Evolutionary conservation across 352 stramenopile species (phyloP).

Genomic region (Pythium phragmitis): DNA sequence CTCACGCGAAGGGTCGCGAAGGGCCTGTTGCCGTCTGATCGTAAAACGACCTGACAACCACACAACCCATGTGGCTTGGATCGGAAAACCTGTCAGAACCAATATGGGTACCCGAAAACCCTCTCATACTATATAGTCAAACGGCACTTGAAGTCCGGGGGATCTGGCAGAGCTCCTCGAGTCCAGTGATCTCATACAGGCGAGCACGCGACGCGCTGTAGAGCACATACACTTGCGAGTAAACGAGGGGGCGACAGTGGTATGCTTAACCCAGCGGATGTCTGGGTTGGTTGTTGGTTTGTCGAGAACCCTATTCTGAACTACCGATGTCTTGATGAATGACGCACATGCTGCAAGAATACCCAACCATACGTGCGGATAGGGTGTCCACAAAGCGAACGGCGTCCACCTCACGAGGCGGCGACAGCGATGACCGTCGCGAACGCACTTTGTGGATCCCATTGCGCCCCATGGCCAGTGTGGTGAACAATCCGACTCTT

Average conservation of each 20-base stretch:
- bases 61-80: slow-evolving; percentile 2
- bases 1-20: neutral
- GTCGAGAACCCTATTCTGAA: neutral
- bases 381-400: slow-evolving; percentile 2
- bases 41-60: slow-evolving; percentile 11
- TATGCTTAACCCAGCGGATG: too few relatives aligned
- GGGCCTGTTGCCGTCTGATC: slow-evolving; percentile 1
- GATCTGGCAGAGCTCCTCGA: neutral
- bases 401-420: neutral
- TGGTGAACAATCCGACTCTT: neutral
- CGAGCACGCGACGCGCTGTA: neutral
- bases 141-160: slow-evolving; percentile 3
- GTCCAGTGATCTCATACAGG: neutral
- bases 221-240: neutral
- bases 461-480: neutral
- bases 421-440: neutral
- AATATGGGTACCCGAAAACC: slow-evolving; percentile 5
- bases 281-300: too few relatives aligned
- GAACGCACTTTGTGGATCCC: neutral
- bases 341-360: neutral
- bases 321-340: neutral
- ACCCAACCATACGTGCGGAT: slow-evolving; percentile 4
- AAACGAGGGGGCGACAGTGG: neutral
- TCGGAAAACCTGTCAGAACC: slow-evolving; percentile 7
- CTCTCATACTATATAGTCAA: neutral